Conservation (phyloP, 768 basidiomycete species). For the Suillus sp. region DNA sequence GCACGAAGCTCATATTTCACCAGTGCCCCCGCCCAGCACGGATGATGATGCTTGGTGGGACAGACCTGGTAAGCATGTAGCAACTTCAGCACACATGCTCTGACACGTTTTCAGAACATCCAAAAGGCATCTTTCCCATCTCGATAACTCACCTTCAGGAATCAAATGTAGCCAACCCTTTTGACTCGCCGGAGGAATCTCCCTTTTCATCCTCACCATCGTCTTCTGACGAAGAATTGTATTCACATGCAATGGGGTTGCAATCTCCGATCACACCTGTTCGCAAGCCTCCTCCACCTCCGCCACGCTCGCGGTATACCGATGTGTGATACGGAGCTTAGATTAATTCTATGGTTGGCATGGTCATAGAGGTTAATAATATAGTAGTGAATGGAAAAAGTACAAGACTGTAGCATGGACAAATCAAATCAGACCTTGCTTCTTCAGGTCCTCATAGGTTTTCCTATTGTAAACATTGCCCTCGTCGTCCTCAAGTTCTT, state of each 20-base stretch:
- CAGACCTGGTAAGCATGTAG: constrained; percentile 51
- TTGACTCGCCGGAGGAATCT: constrained; percentile 68
- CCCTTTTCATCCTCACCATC: constrained; percentile 75
- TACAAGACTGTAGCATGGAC: constrained; percentile 4
- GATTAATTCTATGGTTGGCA: constrained; percentile 9
- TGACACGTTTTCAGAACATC: constrained; percentile 47
- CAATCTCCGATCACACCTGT: constrained; percentile 63
- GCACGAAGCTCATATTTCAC: constrained; percentile 10
- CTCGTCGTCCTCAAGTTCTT: constrained; percentile 97
- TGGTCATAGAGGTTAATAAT: constrained; percentile 11
- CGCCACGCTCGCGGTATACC: constrained; percentile 19
- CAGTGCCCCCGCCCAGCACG: constrained; percentile 86
- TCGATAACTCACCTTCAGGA: constrained; percentile 37
- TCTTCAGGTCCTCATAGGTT: constrained; percentile 96
- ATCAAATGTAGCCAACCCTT: constrained; percentile 56
- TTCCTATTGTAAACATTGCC: constrained; percentile 98
- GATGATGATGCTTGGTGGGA: constrained; percentile 84
- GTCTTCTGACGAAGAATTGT: constrained; percentile 84
- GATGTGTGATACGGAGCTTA: constrained; percentile 12
- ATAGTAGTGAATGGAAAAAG: constrained; percentile 12
- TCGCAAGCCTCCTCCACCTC: constrained; percentile 32
- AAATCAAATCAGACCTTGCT: constrained; percentile 82
- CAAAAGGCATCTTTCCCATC: constrained; percentile 55
- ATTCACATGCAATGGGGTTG: constrained; percentile 69
- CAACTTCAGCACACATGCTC: constrained; percentile 5